Evolutionary conservation across 805 yeast species (phyloP).

Genomic region (Teunomyces aglyptinius): DNA sequence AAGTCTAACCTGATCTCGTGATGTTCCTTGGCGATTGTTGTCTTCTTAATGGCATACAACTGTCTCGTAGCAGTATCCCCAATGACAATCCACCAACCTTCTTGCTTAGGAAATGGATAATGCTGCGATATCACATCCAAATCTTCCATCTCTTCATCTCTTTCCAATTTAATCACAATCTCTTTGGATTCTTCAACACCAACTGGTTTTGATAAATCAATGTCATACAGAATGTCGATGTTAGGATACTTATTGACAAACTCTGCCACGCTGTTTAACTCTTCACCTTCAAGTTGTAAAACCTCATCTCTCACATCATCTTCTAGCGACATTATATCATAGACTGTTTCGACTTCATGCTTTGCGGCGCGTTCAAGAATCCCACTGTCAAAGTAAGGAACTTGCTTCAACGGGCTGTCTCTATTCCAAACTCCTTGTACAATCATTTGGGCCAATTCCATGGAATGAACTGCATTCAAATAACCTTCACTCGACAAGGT

Average conservation of each 20-base stretch:
- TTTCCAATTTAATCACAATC: constrained; percentile 49
- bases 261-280: constrained; percentile 68
- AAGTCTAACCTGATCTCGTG: constrained; percentile 56
- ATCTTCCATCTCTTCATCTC: constrained; percentile 80
- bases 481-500: constrained; percentile 76
- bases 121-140: constrained; percentile 55
- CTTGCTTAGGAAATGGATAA: constrained; percentile 60
- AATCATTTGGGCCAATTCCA: constrained; percentile 88
- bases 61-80: constrained; percentile 64
- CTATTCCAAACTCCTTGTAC: constrained; percentile 84
- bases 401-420: constrained; percentile 74
- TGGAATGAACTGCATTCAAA: constrained; percentile 72
- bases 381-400: constrained; percentile 61
- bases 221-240: constrained; percentile 61
- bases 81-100: constrained; percentile 85
- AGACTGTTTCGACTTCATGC: constrained; percentile 64
- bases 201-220: constrained; percentile 43
- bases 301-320: constrained; percentile 70
- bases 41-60: constrained; percentile 70
- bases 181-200: constrained; percentile 47
- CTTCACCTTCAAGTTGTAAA: constrained; percentile 46
- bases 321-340: constrained; percentile 76
- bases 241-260: constrained; percentile 91
- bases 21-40: constrained; percentile 49
- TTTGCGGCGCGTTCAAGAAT: constrained; percentile 55